phyloP scores from a whole-genome alignment of 2,329 filamentous ascomycete species.

The Cercospora sp. region DNA sequence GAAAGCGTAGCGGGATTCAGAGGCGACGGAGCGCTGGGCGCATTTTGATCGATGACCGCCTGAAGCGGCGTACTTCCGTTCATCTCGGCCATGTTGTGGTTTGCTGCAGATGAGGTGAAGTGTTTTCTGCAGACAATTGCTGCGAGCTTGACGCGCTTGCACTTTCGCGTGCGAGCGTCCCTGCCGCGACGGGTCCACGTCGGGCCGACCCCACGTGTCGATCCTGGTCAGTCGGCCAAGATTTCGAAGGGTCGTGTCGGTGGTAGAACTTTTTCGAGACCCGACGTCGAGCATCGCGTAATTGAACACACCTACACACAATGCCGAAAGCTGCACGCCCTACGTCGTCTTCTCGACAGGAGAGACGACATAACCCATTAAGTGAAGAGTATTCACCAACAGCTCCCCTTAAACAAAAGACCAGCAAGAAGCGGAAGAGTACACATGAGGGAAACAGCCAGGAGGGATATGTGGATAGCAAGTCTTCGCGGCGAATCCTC shows the following conservation, averaged over 20 bases:
- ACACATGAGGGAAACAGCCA: constrained; percentile 55
- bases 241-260: constrained; percentile 3
- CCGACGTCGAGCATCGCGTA: background rate
- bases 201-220: constrained; percentile 12
- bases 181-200: constrained; percentile 3
- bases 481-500: constrained; percentile 83
- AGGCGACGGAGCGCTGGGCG: constrained; percentile 70
- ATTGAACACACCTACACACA: background rate
- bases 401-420: constrained; percentile 69
- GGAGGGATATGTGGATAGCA: constrained; percentile 79
- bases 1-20: constrained; percentile 62
- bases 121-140: background rate
- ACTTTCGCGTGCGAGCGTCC: constrained; percentile 7
- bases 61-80: constrained; percentile 18
- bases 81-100: constrained; percentile 18
- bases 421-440: constrained; percentile 63
- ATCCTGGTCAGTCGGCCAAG: constrained; percentile 4
- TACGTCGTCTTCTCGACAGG: constrained; percentile 54
- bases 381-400: constrained; percentile 79
- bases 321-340: constrained; percentile 74
- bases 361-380: constrained; percentile 82
- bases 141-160: constrained; percentile 11
- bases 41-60: constrained; percentile 47
- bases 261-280: constrained; percentile 10
- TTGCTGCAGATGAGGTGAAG: background rate